phyloP scores from a whole-genome alignment of 108 stramenopile genomes.

The Nitzschia sp. region DNA sequence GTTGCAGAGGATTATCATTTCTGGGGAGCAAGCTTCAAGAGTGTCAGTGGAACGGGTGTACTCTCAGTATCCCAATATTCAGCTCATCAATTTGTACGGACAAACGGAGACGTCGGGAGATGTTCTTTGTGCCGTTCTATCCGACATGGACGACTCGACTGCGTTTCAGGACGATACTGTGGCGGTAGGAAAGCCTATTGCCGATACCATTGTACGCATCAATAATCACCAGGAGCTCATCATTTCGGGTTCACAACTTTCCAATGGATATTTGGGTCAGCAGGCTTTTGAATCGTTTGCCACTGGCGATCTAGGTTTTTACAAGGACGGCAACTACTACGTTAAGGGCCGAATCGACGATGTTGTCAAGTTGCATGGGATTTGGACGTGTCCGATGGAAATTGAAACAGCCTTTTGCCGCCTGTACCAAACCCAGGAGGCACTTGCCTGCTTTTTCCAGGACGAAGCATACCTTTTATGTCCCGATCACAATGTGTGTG shows the following conservation, averaged over 20 bases:
- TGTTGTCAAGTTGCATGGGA: slow-evolving; percentile 39
- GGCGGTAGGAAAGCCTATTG: slow-evolving; percentile 38
- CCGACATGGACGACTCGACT: slow-evolving; percentile 8
- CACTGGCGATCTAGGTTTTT: slow-evolving; percentile 51
- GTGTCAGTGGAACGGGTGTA: slow-evolving; percentile 7
- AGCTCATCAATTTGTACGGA: slow-evolving; percentile 45
- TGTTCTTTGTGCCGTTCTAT: slow-evolving; percentile 32
- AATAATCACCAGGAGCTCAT: slow-evolving; percentile 4
- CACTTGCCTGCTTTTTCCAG: slow-evolving; percentile 10
- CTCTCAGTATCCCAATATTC: neutral
- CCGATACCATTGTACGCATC: neutral
- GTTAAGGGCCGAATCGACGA: slow-evolving; percentile 41
- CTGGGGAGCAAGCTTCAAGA: slow-evolving; percentile 35
- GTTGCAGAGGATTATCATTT: slow-evolving; percentile 37
- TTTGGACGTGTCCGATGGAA: slow-evolving; percentile 38
- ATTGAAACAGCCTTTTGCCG: slow-evolving; percentile 33
- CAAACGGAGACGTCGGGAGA: slow-evolving; percentile 50
- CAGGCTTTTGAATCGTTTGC: slow-evolving; percentile 18
- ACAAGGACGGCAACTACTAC: slow-evolving; percentile 29
- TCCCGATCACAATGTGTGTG: neutral
- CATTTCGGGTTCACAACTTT: neutral
- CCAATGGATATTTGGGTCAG: slow-evolving; percentile 29
- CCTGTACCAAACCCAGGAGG: slow-evolving; percentile 3
- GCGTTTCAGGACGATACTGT: slow-evolving; percentile 30
- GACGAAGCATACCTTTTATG: slow-evolving; percentile 25